phyloP scores from a whole-genome alignment of 257 asterid species.

The Fraxinus anomala region DNA sequence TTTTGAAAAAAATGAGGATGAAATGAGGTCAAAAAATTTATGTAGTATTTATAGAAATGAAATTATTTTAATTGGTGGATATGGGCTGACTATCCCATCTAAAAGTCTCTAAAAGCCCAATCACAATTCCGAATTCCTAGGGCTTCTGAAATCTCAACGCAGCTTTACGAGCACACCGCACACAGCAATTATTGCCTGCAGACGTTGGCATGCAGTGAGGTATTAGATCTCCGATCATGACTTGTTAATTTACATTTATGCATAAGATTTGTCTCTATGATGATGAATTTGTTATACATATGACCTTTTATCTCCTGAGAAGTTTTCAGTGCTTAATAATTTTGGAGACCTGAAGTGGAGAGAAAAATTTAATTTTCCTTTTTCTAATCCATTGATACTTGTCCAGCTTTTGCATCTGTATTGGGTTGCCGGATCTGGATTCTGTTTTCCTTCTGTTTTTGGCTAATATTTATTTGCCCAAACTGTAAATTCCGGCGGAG shows the following conservation, averaged over 20 bases:
- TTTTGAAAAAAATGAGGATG: too few species aligned
- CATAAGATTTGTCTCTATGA: conserved; percentile 11
- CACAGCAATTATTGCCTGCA: neutral
- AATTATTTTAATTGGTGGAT: too few species aligned
- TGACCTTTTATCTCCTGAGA: conserved; percentile 48
- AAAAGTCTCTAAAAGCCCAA: neutral
- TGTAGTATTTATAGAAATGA: too few species aligned
- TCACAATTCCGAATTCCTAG: neutral
- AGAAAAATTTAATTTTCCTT: neutral
- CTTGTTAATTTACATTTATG: neutral
- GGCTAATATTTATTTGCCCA: neutral
- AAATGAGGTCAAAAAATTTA: too few species aligned
- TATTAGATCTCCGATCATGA: neutral
- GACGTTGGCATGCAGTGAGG: neutral
- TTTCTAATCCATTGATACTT: neutral
- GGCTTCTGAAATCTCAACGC: neutral
- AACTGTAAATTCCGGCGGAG: neutral
- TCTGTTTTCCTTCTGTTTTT: neutral
- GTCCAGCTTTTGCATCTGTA: neutral
- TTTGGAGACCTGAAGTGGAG: conserved; percentile 48
- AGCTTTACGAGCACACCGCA: neutral
- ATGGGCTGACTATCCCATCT: neutral
- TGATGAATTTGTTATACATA: conserved; percentile 22
- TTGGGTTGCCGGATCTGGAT: neutral
- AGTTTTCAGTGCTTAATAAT: conserved; percentile 31